Percentiles rank a stretch among this genome's conserved stretches.
Conservation (phyloP, 1,284 basidiomycete genomes). For the Schizophyllum amplum region DNA sequence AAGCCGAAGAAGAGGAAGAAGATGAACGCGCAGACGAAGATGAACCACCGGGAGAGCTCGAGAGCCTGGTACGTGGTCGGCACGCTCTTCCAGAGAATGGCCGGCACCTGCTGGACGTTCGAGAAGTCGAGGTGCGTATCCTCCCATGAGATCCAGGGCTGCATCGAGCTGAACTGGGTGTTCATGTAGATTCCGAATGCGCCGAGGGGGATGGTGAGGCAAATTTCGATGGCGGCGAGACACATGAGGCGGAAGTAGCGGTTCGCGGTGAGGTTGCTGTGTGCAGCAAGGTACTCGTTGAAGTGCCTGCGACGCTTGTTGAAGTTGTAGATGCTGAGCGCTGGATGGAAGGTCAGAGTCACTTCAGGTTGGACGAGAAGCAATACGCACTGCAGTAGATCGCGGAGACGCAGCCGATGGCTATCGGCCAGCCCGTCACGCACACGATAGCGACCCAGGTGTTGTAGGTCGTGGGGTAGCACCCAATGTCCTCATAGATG, state of each 20-base stretch:
- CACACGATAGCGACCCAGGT: constrained; percentile 35
- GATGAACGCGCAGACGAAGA: constrained; percentile 35
- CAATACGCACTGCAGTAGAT: constrained; percentile 30
- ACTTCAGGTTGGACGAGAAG: background rate
- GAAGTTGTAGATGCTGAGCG: constrained; percentile 31
- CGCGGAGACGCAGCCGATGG: constrained; percentile 32
- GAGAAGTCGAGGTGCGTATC: constrained; percentile 44
- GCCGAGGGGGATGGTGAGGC: constrained; percentile 29
- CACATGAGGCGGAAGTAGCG: constrained; percentile 51
- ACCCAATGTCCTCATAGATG: constrained; percentile 52
- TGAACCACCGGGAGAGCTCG: constrained; percentile 34
- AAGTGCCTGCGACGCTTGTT: constrained; percentile 29
- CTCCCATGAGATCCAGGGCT: constrained; percentile 46
- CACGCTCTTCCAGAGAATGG: constrained; percentile 27
- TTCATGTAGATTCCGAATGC: constrained; percentile 17
- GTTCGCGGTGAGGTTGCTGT: constrained; percentile 25
- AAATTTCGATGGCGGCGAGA: constrained; percentile 35
- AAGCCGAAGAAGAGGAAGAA: constrained; percentile 57
- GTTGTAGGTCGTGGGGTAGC: constrained; percentile 35
- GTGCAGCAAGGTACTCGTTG: constrained; percentile 29
- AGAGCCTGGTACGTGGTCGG: constrained; percentile 9
- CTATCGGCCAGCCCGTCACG: constrained; percentile 29
- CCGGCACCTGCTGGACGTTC: constrained; percentile 29
- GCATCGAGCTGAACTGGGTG: constrained; percentile 3
- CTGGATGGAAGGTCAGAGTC: constrained; percentile 15